Percentiles rank a stretch among this genome's conserved stretches.
These are phyloP conservation scores for Euphrasia confusa DNA, from an alignment of 257 asterid genomes.

Conservation along the genomic window DNA sequence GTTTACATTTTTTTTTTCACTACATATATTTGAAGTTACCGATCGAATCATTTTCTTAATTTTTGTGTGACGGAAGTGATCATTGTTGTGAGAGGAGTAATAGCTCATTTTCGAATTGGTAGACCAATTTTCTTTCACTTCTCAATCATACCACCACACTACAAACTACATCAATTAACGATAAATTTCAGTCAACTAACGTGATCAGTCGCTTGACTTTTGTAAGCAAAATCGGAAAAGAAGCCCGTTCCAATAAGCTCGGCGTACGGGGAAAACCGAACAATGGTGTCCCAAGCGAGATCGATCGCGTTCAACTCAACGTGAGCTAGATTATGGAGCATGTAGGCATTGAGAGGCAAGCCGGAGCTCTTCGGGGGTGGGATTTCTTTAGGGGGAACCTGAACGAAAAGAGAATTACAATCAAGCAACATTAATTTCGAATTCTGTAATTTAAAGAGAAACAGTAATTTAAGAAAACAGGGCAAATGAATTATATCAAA, in stretches of 20 bases:
- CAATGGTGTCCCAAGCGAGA: conserved; percentile 98
- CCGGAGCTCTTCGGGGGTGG: conserved; percentile 70
- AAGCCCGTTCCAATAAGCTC: conserved; percentile 82
- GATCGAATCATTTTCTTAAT: no score
- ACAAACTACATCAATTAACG: no score
- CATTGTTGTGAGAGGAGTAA: no score
- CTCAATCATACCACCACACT: no score
- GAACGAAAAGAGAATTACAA: conserved; percentile 23
- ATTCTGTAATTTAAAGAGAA: not conserved
- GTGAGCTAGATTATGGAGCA: conserved; percentile 96
- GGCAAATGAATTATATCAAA: no score
- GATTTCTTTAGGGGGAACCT: conserved; percentile 88
- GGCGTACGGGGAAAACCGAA: conserved; percentile 66
- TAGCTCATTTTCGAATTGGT: no score
- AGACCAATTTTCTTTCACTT: no score
- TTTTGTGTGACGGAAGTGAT: no score
- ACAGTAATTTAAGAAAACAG: not conserved
- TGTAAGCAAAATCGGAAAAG: conserved; percentile 68
- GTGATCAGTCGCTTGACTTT: not conserved
- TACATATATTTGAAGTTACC: no score
- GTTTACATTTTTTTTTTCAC: no score
- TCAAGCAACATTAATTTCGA: not conserved
- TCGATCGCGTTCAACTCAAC: conserved; percentile 95
- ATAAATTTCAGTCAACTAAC: not conserved
- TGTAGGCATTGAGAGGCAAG: conserved; percentile 81